Conservation (phyloP, 1,284 basidiomycete species). For the Bondarzewia mesenterica region DNA sequence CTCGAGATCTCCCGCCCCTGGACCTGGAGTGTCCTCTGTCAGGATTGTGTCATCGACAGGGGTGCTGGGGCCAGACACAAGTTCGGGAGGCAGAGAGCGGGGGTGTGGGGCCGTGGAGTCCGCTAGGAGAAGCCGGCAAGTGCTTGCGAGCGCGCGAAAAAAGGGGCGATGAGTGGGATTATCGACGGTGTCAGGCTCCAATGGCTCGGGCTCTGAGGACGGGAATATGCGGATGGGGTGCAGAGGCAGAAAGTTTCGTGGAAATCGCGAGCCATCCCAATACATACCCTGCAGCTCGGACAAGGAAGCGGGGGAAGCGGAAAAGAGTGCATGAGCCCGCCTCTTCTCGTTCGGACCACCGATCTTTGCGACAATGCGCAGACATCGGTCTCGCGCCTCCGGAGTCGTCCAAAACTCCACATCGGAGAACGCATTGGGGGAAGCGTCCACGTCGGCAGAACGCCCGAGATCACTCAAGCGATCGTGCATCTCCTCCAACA, state of each 20-base stretch:
- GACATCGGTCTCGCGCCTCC: conserved; percentile 62
- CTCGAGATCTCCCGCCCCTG: neutral
- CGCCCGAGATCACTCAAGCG: conserved; percentile 22
- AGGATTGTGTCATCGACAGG: neutral
- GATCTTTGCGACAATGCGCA: conserved; percentile 65
- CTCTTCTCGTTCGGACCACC: conserved; percentile 56
- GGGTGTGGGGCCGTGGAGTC: conserved; percentile 32
- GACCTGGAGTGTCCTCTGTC: neutral
- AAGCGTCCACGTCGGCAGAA: neutral
- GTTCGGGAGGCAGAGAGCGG: conserved; percentile 14
- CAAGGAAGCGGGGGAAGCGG: neutral
- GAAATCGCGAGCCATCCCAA: conserved; percentile 60
- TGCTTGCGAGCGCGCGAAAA: conserved; percentile 35
- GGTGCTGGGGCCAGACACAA: neutral
- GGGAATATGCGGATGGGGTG: conserved; percentile 48
- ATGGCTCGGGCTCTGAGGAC: conserved; percentile 15
- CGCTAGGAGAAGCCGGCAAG: conserved; percentile 44
- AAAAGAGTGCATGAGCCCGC: conserved; percentile 50
- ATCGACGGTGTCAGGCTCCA: neutral
- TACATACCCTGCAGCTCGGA: conserved; percentile 34
- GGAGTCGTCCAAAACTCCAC: conserved; percentile 73
- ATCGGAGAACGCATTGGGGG: neutral
- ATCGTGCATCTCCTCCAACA: conserved; percentile 57
- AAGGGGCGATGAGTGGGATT: conserved; percentile 22
- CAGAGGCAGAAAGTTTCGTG: conserved; percentile 39